These are phyloP conservation scores for Aspergillus jensenii DNA, from an alignment of 2,329 filamentous ascomycete genomes.

Conservation along the genomic window DNA sequence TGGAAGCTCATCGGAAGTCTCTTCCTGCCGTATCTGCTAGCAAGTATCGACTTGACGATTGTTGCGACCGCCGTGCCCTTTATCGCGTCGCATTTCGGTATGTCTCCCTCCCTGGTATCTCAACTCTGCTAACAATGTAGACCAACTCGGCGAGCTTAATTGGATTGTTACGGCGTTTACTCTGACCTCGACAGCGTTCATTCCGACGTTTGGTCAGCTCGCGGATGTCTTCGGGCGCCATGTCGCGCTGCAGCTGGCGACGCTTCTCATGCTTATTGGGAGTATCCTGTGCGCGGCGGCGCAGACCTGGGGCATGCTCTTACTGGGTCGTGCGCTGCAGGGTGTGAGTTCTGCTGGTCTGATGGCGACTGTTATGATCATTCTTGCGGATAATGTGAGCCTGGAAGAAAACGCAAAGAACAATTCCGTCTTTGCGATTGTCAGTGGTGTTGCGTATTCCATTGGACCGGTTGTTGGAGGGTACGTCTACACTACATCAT, in stretches of 20 bases:
- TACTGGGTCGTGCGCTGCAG: constrained; percentile 64
- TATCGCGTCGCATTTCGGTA: constrained; percentile 66
- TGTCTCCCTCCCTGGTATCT: constrained; percentile 15
- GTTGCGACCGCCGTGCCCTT: constrained; percentile 60
- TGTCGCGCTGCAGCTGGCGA: constrained; percentile 55
- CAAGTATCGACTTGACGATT: constrained; percentile 65
- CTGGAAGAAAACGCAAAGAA: constrained; percentile 63
- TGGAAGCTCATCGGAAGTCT: constrained; percentile 62
- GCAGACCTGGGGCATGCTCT: constrained; percentile 57
- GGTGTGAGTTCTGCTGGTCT: constrained; percentile 63
- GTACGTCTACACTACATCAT: constrained; percentile 18
- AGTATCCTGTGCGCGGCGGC: constrained; percentile 62
- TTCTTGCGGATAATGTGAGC: constrained; percentile 65
- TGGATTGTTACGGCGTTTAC: constrained; percentile 72
- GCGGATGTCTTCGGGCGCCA: constrained; percentile 67
- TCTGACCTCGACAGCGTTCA: constrained; percentile 65
- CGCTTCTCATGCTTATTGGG: constrained; percentile 60
- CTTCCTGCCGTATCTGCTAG: constrained; percentile 60
- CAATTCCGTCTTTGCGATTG: constrained; percentile 61
- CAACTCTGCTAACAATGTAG: constrained; percentile 25
- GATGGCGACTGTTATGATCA: constrained; percentile 59
- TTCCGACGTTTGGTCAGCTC: constrained; percentile 65
- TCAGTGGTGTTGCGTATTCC: constrained; percentile 60
- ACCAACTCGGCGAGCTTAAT: constrained; percentile 59
- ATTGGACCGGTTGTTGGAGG: constrained; percentile 63